Evolutionary conservation across 306 rosid species (phyloP), one percentile per base, ranked within the genome.

Genomic region (Psophocarpus tetragonolobus): DNA sequence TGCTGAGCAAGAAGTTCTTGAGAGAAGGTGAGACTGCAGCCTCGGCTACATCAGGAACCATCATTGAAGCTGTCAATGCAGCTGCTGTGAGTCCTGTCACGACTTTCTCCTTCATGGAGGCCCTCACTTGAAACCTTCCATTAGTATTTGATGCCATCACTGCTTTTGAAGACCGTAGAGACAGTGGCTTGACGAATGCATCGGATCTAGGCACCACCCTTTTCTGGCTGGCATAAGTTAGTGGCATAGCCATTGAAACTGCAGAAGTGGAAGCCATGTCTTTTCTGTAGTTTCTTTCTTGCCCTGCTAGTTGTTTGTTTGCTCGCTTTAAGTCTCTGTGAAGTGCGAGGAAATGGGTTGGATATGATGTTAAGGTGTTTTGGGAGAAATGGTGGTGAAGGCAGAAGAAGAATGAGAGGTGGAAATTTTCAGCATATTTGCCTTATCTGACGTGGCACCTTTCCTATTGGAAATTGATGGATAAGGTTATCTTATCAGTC

Each of bases 1-100:
- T 96, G 87, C 97, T 96, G 78, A 96, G 99, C 93, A 92, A 83
- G 88, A 92, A 92, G 89, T 96, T 96, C 88, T 91, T 96, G 68
- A 96, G 91, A 30, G 99, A 96, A 1, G 99, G 97, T 10, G 96
- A 7, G 24, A 88, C 89, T 0, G 97, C 99, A 0, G 99, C 99
- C 77, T 92, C 97, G 0, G 99, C 99, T 54, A 90, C 93, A 61
- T 92, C 96, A 1, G 97, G 98, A 71, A 84, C 88, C 82, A 92
- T 75, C 98, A 90, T 83, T 5, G 96, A 86, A 29, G 93, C 96
- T 0, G 98, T 86, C 81, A 92, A 84, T 12, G 88, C 92, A 0
- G 90, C 94, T 0, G 98, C 97, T 0, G 96, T 81, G 58, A 96
- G 71, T 18, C 97, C 98, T 0, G 93, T 77, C 51, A 88, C 84